Base-by-base conservation (phyloP, 768 basidiomycete genomes). In the Termitomyces sp. region DNA sequence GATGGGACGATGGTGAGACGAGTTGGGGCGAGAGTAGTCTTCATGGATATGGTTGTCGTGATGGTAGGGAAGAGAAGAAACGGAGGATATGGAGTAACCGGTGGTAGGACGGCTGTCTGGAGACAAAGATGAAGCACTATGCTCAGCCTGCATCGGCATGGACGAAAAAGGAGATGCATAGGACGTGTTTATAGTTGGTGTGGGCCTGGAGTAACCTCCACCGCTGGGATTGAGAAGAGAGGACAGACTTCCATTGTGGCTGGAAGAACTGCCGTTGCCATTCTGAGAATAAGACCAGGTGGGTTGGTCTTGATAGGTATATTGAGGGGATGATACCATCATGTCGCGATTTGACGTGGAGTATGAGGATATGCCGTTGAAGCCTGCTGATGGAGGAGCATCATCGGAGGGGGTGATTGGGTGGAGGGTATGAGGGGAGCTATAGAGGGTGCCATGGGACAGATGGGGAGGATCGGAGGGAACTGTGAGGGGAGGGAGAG, bases 81-180 rank as follows among this genome's bases (percentile, higher is more conserved):
- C 88, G 12, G 88, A 90, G 2, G 88, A 86, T 55, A 91, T 89
- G 40, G 91, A 91, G 69, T 93, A 93, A 17, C 91, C 89, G 0
- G 91, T 91, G 1, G 86, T 87, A 1, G 91, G 91, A 50, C 91
- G 84, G 70, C 88, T 89, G 68, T 93, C 91, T 5, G 91, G 91
- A 3, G 91, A 92, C 61, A 89, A 69, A 0, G 87, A 89, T 0
- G 87, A 87, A 37, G 83, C 83, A 57, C 82, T 82, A 62, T 86
- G 84, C 59, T 85, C 83, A 43, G 78, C 77, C 66, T 83, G 80
- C 77, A 87, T 79, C 42, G 84, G 83, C 75, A 87, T 78, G 31
- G 79, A 81, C 7, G 85, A 84, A 71, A 88, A 89, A 4, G 87
- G 82, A 21, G 83, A 80, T 8, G 78, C 79, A 63, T 90, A 90